Base-by-base conservation (phyloP, 2,329 filamentous ascomycete species). In the Metarhizium humberi region DNA sequence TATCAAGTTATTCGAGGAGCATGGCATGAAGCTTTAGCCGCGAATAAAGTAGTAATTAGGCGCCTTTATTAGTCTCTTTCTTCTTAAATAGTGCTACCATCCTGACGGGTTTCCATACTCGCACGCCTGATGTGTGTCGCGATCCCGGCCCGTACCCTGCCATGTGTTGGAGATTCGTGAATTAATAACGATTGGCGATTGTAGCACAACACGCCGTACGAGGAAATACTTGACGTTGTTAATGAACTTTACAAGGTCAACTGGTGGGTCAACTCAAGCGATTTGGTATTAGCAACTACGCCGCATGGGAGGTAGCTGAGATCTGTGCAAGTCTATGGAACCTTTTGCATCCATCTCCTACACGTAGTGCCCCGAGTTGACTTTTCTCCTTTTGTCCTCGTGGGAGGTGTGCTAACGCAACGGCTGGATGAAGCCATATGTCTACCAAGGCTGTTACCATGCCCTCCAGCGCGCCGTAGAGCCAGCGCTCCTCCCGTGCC, bases 251-350 rank as follows among this genome's bases (percentile, higher is more conserved):
- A 90, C 72, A 82, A 85, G 18, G 18, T 20, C 18, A 20, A 20
- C 18, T 20, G 64, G 77, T 64, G 16, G 87, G 87, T 34, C 89
- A 88, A 63, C 91, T 92, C 63, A 79, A 86, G 16, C 76, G 81
- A 52, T 71, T 92, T 3, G 88, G 86, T 1, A 66, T 92, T 47
- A 84, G 78, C 60, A 92, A 92, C 67, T 91, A 81, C 63, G 84
- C 87, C 0, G 81, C 87, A 0, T 91, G 85, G 71, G 88, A 92
- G 65, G 85, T 92, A 3, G 87, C 87, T 0, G 86, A 91, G 68
- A 78, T 90, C 34, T 36, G 11, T 36, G 34, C 11, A 36, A 36
- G 34, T 36, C 34, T 2, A 36, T 36, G 34, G 34, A 36, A 36
- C 3, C 2, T 36, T 36, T 7, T 11, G 34, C 11, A 36, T 11